Evolutionary conservation across 495 filamentous ascomycete species (phyloP), one percentile per base, ranked within the genome.

Genomic region (Aspergillus sclerotiicarbonarius): DNA sequence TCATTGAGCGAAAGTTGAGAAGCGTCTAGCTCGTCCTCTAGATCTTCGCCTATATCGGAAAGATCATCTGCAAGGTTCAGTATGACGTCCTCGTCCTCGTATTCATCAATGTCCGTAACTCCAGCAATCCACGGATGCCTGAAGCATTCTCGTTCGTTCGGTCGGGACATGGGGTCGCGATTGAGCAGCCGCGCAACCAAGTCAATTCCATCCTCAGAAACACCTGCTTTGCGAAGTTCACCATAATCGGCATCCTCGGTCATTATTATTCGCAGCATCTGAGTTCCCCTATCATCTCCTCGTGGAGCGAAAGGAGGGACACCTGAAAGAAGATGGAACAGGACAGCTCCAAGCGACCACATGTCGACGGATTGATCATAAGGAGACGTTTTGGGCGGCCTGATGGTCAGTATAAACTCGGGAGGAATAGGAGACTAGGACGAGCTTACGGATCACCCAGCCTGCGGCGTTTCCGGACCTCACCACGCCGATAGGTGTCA

Each of bases 291-390:
- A 35, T 80, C 73, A 55, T 85, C 85, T 1, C 73, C 75, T 19
- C 81, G 68, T 19, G 89, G 91, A 4, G 85, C 84, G 66, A 87
- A 97, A 6, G 95, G 92, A 12, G 94, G 87, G 45, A 80, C 78
- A 29, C 84, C 83, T 13, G 83, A 90, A 18, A 98, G 76, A 19
- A 91, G 72, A 61, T 88, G 90, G 71, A 89, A 98, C 6, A 98
- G 74, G 0, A 98, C 94, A 33, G 90, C 93, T 32, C 89, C 95
- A 43, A 96, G 81, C 12, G 93, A 96, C 92, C 92, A 98, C 60
- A 94, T 88, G 65, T 98, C 94, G 19, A 97, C 90, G 4, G 90
- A 88, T 51, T 96, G 88, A 62, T 84, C 86, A 69, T 98, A 98
- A 8, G 88, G 82, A 51, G 74, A 76, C 8, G 77, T 78, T 67